Evolutionary conservation across 441 rosid genomes (phyloP).

Genomic region (Pelargonium australe): DNA sequence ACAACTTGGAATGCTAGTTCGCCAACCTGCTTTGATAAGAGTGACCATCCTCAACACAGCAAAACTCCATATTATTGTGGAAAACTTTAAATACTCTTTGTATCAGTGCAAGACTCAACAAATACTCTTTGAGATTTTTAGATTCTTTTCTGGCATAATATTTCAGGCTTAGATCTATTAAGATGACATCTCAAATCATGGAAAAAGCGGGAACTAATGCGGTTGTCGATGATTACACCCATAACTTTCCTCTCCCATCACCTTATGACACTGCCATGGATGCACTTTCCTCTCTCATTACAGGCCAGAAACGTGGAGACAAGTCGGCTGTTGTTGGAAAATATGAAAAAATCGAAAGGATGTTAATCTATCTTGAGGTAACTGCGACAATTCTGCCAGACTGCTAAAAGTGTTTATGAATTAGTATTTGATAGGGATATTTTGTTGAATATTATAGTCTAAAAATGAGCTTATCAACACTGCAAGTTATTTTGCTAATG

Average conservation of each 20-base stretch:
- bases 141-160: slow-evolving; percentile 15
- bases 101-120: slow-evolving; percentile 7
- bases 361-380: slow-evolving; percentile 67
- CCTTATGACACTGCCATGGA: slow-evolving; percentile 81
- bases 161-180: slow-evolving; percentile 42
- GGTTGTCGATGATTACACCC: slow-evolving; percentile 29
- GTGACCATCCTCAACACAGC: slow-evolving; percentile 14
- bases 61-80: slow-evolving; percentile 11
- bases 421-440: not conserved
- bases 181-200: slow-evolving; percentile 32
- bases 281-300: slow-evolving; percentile 71
- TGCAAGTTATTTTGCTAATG: not conserved
- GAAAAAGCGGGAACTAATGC: slow-evolving; percentile 28
- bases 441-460: not conserved
- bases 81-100: not conserved
- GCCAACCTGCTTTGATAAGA: slow-evolving; percentile 12
- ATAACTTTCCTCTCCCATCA: slow-evolving; percentile 36
- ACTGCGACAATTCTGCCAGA: slow-evolving; percentile 5
- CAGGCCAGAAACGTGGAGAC: slow-evolving; percentile 56
- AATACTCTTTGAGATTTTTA: slow-evolving; percentile 2
- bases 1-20: slow-evolving; percentile 16
- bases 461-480: not conserved
- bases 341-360: slow-evolving; percentile 55
- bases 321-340: slow-evolving; percentile 29
- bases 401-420: slow-evolving; percentile 5